Percentiles rank a stretch among this genome's conserved stretches.
Evolutionary conservation across 805 yeast species (phyloP).

Genomic region (Vanderwaltozyma polyspora): DNA sequence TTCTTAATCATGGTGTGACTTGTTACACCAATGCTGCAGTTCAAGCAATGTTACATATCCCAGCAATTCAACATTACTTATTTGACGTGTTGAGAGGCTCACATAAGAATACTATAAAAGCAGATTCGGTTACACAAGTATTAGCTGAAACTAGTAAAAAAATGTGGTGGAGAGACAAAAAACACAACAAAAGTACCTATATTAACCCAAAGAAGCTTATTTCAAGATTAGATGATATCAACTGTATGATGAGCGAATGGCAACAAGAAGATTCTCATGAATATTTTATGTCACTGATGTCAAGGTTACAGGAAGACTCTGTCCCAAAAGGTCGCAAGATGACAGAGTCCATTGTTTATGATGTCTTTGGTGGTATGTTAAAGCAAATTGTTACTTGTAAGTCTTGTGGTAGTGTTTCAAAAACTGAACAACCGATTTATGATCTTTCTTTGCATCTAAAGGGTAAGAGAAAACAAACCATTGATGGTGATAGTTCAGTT

Average conservation of each 20-base stretch:
- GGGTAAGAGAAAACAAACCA: conserved; percentile 30
- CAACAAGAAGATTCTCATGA: conserved; percentile 98
- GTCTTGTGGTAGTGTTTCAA: conserved; percentile 69
- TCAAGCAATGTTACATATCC: conserved; percentile 81
- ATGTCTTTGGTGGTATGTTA: conserved; percentile 85
- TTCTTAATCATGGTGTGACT: conserved; percentile 86
- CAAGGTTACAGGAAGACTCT: conserved; percentile 81
- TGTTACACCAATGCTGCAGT: conserved; percentile 95
- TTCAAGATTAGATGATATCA: conserved; percentile 64
- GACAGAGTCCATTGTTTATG: conserved; percentile 73
- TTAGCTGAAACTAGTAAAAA: conserved; percentile 57
- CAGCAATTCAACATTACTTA: conserved; percentile 80
- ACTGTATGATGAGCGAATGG: conserved; percentile 95
- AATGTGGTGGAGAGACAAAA: conserved; percentile 52
- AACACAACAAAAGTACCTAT: conserved; percentile 28
- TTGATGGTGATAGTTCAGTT: conserved; percentile 21
- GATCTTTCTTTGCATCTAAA: conserved; percentile 78
- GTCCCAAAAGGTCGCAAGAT: conserved; percentile 84
- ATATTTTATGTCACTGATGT: conserved; percentile 84
- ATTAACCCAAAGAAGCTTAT: conserved; percentile 71
- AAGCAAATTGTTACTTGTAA: conserved; percentile 79
- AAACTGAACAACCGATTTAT: conserved; percentile 86
- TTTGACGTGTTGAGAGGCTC: conserved; percentile 50
- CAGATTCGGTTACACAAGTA: conserved; percentile 50
- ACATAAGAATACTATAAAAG: conserved; percentile 34